Evolutionary conservation across 306 rosid genomes (phyloP), one percentile per base, ranked within the genome.

Genomic region (Senna siamea): DNA sequence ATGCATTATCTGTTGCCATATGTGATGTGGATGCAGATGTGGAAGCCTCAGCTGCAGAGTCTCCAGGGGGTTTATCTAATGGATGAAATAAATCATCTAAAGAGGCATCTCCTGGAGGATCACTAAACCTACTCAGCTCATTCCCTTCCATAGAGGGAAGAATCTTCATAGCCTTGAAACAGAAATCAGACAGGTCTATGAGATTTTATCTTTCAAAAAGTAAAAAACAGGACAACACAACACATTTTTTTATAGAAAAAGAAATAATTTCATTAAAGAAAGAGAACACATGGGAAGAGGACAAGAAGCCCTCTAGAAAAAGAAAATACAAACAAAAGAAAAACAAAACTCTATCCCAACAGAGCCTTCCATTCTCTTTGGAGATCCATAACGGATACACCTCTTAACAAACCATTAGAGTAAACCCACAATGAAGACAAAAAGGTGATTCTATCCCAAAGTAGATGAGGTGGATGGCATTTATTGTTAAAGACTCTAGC

Each of bases 71-170:
- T 73, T 86, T 91, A 61, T 91, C 97, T 81, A 81, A 78, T 7
- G 96, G 93, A 69, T 80, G 93, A 86, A 94, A 95, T 79, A 95
- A 77, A 87, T 95, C 99, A 73, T 95, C 98, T 80, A 95, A 83
- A 75, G 88, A 92, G 11, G 97, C 96, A 88, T 95, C 99, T 79
- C 99, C 97, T 32, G 99, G 99, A 73, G 97, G 89, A 80, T 95
- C 99, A 76, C 98, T 95, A 82, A 95, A 95, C 74, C 88, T 88
- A 85, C 98, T 95, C 57, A 95, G 83, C 78, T 87, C 99, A 86
- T 90, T 85, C 55, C 90, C 98, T 72, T 86, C 98, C 65, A 72
- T 51, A 65, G 82, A 32, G 73, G 77, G 72, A 38, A 92, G 83
- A 74, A 83, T 79, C 85, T 92, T 94, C 53, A 83, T 62, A 71